Percentiles rank a stretch among this genome's conserved stretches.
Evolutionary conservation across 1,284 basidiomycete species (phyloP).

Genomic region (Naganishia sp.): DNA sequence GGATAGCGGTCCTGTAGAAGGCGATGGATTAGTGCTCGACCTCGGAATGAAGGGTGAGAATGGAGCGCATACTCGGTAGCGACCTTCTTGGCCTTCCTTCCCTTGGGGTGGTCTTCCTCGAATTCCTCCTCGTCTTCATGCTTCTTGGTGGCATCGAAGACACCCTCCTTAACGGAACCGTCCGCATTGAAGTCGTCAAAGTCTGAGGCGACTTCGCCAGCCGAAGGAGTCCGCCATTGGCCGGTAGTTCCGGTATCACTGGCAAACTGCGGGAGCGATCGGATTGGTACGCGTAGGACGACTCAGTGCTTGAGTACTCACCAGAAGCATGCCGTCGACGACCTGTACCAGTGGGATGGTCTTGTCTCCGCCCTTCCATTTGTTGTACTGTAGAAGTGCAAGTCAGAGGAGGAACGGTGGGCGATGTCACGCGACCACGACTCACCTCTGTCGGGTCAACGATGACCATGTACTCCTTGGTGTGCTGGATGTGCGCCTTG

Average conservation of each 20-base stretch:
- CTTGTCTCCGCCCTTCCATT: slow-evolving; percentile 34
- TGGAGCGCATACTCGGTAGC: slow-evolving; percentile 15
- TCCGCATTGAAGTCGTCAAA: slow-evolving; percentile 32
- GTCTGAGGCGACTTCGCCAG: slow-evolving; percentile 34
- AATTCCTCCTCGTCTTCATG: slow-evolving; percentile 15
- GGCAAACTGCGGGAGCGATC: slow-evolving; percentile 24
- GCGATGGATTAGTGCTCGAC: not conserved
- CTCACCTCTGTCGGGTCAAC: slow-evolving; percentile 28
- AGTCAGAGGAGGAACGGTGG: not conserved
- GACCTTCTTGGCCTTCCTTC: slow-evolving; percentile 32
- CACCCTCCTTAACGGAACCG: slow-evolving; percentile 29
- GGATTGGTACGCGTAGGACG: not conserved
- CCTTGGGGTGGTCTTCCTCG: slow-evolving; percentile 22
- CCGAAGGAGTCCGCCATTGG: slow-evolving; percentile 32
- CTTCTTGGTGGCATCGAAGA: slow-evolving; percentile 30
- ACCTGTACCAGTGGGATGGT: slow-evolving; percentile 29
- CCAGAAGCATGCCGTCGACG: slow-evolving; percentile 26
- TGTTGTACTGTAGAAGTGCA: slow-evolving; percentile 27
- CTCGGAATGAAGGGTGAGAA: not conserved
- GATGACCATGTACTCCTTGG: slow-evolving; percentile 35
- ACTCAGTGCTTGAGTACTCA: slow-evolving; percentile 6
- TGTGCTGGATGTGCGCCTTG: slow-evolving; percentile 15
- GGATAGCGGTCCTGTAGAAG: slow-evolving; percentile 20
- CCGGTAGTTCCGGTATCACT: slow-evolving; percentile 28
- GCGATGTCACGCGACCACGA: not conserved